Conservation (phyloP, 257 asterid species). For the Mitragyna speciosa region DNA sequence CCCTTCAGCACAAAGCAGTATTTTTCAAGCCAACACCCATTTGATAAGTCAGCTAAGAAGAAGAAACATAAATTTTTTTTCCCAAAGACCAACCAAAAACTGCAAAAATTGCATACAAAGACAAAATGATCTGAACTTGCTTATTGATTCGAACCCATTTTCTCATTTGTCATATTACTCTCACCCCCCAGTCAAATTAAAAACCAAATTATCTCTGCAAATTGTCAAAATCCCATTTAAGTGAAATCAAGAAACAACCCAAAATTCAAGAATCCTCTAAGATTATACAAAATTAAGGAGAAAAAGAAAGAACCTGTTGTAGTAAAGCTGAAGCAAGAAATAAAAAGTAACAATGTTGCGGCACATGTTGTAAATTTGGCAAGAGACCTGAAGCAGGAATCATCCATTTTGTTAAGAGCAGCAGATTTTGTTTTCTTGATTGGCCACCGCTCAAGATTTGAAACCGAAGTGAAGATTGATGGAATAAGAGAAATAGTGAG, state of each 20-base stretch:
- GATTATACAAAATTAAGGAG: neutral
- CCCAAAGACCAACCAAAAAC: neutral
- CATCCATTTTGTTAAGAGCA: slow-evolving; percentile 39
- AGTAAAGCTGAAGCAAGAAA: slow-evolving; percentile 55
- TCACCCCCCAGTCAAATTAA: neutral
- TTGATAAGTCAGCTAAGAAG: neutral
- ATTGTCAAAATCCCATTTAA: slow-evolving; percentile 9
- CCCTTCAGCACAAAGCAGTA: neutral
- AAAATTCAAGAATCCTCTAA: neutral
- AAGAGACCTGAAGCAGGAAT: slow-evolving; percentile 36
- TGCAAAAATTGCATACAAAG: slow-evolving; percentile 4
- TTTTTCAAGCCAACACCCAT: neutral
- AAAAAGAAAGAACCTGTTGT: slow-evolving; percentile 45
- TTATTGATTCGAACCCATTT: neutral
- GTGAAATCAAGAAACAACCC: slow-evolving; percentile 2
- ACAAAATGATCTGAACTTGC: slow-evolving; percentile 32
- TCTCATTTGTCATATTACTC: neutral
- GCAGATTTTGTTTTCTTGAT: slow-evolving; percentile 23
- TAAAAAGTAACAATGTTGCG: slow-evolving; percentile 35
- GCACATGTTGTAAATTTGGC: slow-evolving; percentile 31
- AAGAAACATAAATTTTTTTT: neutral
- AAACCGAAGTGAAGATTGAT: slow-evolving; percentile 17
- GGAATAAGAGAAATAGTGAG: neutral
- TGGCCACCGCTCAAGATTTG: slow-evolving; percentile 40
- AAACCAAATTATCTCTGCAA: neutral